Percentiles rank a stretch among this genome's conserved stretches.
Conservation (phyloP, 139 green algal species). For the Chlamydomonas sphaeroides region DNA sequence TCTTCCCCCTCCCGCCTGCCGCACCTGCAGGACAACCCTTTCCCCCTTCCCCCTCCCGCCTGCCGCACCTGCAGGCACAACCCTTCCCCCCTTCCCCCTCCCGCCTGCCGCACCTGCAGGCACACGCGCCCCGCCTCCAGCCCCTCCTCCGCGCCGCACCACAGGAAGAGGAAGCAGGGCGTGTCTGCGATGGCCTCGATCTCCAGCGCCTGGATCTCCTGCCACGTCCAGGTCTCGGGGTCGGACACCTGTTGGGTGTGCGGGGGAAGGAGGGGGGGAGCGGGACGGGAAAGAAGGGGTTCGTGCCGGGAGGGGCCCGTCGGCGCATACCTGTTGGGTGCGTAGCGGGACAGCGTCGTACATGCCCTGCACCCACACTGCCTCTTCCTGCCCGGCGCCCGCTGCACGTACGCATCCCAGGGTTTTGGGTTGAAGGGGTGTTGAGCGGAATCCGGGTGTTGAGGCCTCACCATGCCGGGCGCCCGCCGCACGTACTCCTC, state of each 20-base stretch:
- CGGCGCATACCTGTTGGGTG: too few species aligned
- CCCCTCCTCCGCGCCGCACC: constrained; percentile 78
- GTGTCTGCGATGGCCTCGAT: constrained; percentile 79
- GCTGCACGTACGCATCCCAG: too few species aligned
- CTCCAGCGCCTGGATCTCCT: constrained; percentile 79
- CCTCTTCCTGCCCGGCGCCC: too few species aligned
- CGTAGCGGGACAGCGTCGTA: too few species aligned
- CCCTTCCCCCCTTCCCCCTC: background rate
- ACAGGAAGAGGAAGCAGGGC: constrained; percentile 85
- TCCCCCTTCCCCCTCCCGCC: background rate
- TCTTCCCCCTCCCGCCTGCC: too few species aligned
- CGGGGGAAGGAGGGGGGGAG: too few species aligned
- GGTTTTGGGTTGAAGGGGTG: too few species aligned
- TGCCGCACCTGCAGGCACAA: constrained; percentile 56
- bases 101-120: constrained; percentile 23
- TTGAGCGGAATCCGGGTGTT: too few species aligned
- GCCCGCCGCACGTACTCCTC: constrained; percentile 85
- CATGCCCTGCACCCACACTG: too few species aligned
- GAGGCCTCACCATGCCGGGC: constrained; percentile 68
- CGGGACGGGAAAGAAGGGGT: too few species aligned
- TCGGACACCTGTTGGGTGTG: constrained; percentile 38
- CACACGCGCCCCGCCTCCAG: constrained; percentile 78
- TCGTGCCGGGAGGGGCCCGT: too few species aligned
- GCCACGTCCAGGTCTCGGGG: constrained; percentile 71
- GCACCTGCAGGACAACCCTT: background rate